phyloP scores from a whole-genome alignment of 345 rosid genomes.

The Carallia brachiata region DNA sequence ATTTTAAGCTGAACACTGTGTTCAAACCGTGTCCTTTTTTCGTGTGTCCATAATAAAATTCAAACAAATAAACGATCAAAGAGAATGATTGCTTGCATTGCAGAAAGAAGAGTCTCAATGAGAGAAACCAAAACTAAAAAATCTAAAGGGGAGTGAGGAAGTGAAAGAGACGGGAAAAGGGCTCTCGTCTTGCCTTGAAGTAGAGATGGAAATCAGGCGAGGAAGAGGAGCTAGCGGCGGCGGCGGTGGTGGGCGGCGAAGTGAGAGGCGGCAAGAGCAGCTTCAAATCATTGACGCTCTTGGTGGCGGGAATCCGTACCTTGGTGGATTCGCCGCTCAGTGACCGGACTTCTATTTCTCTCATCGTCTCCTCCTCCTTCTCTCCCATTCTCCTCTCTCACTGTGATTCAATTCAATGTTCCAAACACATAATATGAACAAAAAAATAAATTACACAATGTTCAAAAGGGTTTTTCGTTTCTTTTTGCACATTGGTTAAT shows the following conservation, averaged over 20 bases:
- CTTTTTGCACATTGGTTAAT: no score
- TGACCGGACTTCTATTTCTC: constrained; percentile 54
- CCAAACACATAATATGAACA: no score
- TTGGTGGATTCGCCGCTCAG: constrained; percentile 56
- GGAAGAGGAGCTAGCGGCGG: constrained; percentile 14
- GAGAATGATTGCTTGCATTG: neutral
- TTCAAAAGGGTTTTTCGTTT: no score
- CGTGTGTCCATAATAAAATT: no score
- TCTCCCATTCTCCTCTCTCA: neutral
- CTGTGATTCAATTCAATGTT: neutral
- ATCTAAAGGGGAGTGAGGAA: neutral
- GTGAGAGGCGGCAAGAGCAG: constrained; percentile 44
- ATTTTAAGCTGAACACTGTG: no score
- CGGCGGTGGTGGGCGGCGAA: constrained; percentile 51
- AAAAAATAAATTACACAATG: no score
- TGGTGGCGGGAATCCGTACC: constrained; percentile 30
- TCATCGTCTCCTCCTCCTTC: constrained; percentile 41
- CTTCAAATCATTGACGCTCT: constrained; percentile 57
- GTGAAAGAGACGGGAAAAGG: neutral
- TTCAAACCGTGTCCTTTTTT: neutral
- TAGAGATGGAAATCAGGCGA: constrained; percentile 73
- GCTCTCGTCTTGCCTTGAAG: constrained; percentile 49
- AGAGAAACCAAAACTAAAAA: neutral
- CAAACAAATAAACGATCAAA: neutral
- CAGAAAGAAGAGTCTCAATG: neutral